Base-by-base conservation (phyloP, 371 early-diverging fungal genomes). In the Mucor indicus region DNA sequence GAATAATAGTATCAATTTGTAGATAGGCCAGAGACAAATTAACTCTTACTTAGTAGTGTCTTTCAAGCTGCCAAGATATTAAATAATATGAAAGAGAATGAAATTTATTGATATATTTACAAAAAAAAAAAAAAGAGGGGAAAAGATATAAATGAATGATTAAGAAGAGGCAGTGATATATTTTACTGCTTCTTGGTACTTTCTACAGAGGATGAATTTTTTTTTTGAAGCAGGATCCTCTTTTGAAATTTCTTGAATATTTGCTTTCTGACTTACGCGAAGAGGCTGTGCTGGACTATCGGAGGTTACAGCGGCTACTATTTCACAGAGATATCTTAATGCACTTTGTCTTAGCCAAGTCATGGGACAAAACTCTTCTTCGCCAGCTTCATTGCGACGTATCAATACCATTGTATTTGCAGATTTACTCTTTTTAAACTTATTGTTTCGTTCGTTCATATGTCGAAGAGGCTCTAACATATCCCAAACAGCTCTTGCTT, bases 401-500 rank as follows among this genome's bases (percentile, higher is more conserved):
- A 4, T 21, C 24, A 13, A 4, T 30, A 10, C 30, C 6, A 17
- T 11, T 42, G 19, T 29, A 4, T 12, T 10, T 15, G 11, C n/a
- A 21, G 46, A 27, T 27, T 27, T 27, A 5, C 11, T 27, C 11
- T 27, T 11, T 27, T 27, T 15, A 15, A 40, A 16, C 27, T 44
- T 49, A 15, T 35, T 17, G 9, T 53, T 58, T 58, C 54, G 48
- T 23, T 53, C 49, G 1, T 44, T 48, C 38, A 53, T 27, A 2
- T 38, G 15, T n/a, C 37, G 43, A 0, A 59, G 23, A n/a, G 60
- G 60, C 15, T 53, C 50, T 11, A 60, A 48, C 9, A 59, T 20
- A 22, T 53, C 37, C 60, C 54, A 50, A 2, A 60, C 46, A 13
- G 44, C 50, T 21, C 50, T 29, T 23, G 60, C 46, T n/a, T 60